phyloP scores from a whole-genome alignment of 1,284 basidiomycete species.

The Irpex sp. region DNA sequence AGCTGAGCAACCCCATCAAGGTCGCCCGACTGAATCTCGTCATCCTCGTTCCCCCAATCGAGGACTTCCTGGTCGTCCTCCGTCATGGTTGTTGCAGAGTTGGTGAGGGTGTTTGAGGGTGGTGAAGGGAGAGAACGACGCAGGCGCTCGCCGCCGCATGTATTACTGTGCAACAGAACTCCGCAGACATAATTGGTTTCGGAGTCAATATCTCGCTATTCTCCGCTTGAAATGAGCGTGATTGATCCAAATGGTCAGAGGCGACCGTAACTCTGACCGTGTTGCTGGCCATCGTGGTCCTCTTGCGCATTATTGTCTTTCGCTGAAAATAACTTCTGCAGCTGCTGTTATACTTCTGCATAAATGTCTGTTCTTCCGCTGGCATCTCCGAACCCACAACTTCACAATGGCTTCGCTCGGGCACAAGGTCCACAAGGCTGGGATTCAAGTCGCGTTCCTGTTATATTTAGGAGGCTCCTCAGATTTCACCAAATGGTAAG shows the following conservation, averaged over 20 bases:
- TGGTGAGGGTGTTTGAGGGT: conserved; percentile 7
- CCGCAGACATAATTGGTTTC: neutral
- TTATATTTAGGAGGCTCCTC: conserved; percentile 74
- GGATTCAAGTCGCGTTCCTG: conserved; percentile 59
- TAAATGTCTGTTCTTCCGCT: conserved; percentile 60
- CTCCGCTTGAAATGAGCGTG: neutral
- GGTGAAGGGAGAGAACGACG: conserved; percentile 2
- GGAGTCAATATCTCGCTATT: conserved; percentile 1
- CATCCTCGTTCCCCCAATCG: conserved; percentile 76
- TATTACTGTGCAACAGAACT: neutral
- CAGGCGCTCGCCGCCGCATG: neutral
- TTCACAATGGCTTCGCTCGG: neutral
- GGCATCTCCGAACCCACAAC: conserved; percentile 36
- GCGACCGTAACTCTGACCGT: neutral
- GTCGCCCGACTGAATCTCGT: conserved; percentile 36
- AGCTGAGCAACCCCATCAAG: conserved; percentile 5
- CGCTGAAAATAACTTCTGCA: conserved; percentile 17
- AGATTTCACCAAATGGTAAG: conserved; percentile 85
- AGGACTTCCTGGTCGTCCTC: conserved; percentile 65
- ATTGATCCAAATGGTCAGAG: neutral
- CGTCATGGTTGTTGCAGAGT: conserved; percentile 35
- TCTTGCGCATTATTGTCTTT: neutral
- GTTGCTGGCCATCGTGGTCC: neutral
- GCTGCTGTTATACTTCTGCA: conserved; percentile 36
- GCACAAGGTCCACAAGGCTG: conserved; percentile 17